Conservation (phyloP, 2,329 filamentous ascomycete species). For the Cyanodermella asteris region DNA sequence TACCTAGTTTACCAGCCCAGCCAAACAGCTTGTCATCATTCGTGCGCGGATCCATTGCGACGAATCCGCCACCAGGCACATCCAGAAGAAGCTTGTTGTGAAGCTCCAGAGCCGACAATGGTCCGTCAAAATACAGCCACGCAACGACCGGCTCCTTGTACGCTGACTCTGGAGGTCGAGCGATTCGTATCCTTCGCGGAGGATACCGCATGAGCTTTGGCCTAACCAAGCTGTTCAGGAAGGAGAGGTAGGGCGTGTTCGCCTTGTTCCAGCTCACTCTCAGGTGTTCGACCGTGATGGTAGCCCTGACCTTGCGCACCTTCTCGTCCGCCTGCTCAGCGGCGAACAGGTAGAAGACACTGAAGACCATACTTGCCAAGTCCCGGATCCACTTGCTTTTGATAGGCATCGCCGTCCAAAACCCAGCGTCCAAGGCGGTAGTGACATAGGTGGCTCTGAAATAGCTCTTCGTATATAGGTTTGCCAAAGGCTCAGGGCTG, state of each 20-base stretch:
- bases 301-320: constrained; percentile 69
- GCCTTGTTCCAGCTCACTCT: constrained; percentile 91
- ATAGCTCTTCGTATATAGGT: constrained; percentile 79
- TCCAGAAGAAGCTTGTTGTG: constrained; percentile 68
- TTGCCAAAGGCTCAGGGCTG: constrained; percentile 78
- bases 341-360: constrained; percentile 73
- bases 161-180: constrained; percentile 54
- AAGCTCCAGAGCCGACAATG: constrained; percentile 51
- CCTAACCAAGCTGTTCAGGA: constrained; percentile 49
- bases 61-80: constrained; percentile 82
- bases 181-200: constrained; percentile 65
- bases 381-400: constrained; percentile 60
- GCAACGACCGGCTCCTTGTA: constrained; percentile 65
- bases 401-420: constrained; percentile 96
- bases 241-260: constrained; percentile 62
- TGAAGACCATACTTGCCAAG: constrained; percentile 62
- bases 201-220: constrained; percentile 63
- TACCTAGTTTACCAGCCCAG: constrained; percentile 71
- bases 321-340: constrained; percentile 94
- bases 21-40: constrained; percentile 86
- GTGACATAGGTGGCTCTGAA: constrained; percentile 94
- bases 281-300: constrained; percentile 75
- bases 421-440: constrained; percentile 84
- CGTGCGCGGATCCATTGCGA: constrained; percentile 86
- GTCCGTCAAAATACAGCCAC: constrained; percentile 90